phyloP scores from a whole-genome alignment of 345 rosid genomes.

The Sisymbrium altissimum region DNA sequence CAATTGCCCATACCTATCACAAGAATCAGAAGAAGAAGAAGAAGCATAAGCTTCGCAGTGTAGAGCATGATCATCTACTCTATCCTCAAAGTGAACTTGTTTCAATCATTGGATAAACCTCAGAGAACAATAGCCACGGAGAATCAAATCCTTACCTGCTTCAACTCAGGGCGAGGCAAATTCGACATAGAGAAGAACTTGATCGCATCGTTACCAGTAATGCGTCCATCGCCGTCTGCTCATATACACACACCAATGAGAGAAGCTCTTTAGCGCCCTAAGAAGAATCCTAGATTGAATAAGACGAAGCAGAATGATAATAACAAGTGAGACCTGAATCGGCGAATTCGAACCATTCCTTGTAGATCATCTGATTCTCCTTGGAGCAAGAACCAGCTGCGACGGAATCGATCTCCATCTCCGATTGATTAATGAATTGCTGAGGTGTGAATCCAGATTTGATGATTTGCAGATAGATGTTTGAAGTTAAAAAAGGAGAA shows the following conservation, averaged over 20 bases:
- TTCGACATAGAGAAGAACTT: constrained; percentile 79
- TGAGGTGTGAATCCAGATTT: constrained; percentile 27
- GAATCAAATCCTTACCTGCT: constrained; percentile 55
- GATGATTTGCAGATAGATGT: background rate
- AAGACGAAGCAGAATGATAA: background rate
- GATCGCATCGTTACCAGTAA: constrained; percentile 84
- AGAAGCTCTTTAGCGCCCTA: background rate
- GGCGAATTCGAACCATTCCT: constrained; percentile 78
- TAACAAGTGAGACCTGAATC: constrained; percentile 85
- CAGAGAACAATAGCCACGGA: background rate
- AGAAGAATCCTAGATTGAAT: too few relatives aligned
- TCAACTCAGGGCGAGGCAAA: constrained; percentile 75
- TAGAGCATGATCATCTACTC: background rate
- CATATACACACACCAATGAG: constrained; percentile 11
- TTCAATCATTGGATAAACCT: background rate
- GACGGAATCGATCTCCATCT: constrained; percentile 71
- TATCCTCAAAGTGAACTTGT: background rate
- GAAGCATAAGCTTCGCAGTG: background rate
- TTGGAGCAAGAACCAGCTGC: constrained; percentile 72
- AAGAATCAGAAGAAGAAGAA: background rate
- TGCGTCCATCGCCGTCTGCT: constrained; percentile 82
- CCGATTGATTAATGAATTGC: too few relatives aligned
- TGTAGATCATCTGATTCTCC: constrained; percentile 72
- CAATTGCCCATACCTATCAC: constrained; percentile 83
- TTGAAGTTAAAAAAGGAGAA: background rate